Conservation (phyloP, 2,329 filamentous ascomycete genomes). For the Dactylonectria macrodidyma region DNA sequence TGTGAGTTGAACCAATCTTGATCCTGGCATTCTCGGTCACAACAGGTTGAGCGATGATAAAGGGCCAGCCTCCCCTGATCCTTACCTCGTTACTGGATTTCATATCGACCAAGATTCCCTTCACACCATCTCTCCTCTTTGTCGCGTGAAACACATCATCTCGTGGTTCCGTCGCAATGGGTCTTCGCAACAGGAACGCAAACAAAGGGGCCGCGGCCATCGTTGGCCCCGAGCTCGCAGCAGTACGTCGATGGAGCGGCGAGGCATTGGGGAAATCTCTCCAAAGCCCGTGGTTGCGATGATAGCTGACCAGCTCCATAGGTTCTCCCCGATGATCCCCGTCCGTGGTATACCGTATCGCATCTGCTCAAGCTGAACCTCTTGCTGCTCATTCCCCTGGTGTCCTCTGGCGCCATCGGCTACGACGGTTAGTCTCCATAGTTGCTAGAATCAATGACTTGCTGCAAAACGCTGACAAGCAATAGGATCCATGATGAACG, state of each 20-base stretch:
- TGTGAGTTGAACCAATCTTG: neutral
- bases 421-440: conserved; percentile 58
- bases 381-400: conserved; percentile 58
- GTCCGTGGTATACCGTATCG: conserved; percentile 58
- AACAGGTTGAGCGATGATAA: neutral
- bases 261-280: neutral
- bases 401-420: conserved; percentile 59
- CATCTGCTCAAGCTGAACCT: conserved; percentile 62
- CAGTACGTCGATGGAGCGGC: conserved; percentile 18
- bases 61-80: neutral
- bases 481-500: conserved; percentile 60
- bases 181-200: conserved; percentile 5
- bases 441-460: fast-evolving
- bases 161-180: neutral
- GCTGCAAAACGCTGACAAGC: neutral
- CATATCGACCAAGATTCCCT: neutral
- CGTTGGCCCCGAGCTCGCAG: conserved; percentile 35
- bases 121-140: neutral
- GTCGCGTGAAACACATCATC: neutral
- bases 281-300: neutral
- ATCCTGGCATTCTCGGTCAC: neutral
- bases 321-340: conserved; percentile 58
- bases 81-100: neutral
- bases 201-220: conserved; percentile 34
- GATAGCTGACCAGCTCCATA: conserved; percentile 11